Conservation (phyloP, 306 rosid species). For the Ammopiptanthus mongolicus region DNA sequence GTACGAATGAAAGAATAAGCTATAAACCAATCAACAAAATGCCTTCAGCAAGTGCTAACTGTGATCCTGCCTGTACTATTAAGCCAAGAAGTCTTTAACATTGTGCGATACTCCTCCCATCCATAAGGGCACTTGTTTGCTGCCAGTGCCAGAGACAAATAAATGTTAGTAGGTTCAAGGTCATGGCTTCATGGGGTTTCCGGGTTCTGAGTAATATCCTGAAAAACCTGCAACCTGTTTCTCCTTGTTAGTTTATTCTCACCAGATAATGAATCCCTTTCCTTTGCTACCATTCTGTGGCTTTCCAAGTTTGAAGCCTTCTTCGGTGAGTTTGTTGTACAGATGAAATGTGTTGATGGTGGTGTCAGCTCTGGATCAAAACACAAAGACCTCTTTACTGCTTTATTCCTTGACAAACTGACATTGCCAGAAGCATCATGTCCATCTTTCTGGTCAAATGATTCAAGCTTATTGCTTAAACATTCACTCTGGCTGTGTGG, state of each 20-base stretch:
- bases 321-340: slow-evolving; percentile 31
- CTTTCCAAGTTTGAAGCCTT: slow-evolving; percentile 26
- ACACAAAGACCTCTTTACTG: slow-evolving; percentile 51
- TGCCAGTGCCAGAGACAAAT: not conserved
- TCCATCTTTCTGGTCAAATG: slow-evolving; percentile 33
- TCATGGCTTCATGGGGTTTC: slow-evolving; percentile 32
- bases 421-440: not conserved
- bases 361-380: slow-evolving; percentile 34
- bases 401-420: slow-evolving; percentile 42
- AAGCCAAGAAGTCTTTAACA: slow-evolving; percentile 2
- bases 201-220: slow-evolving; percentile 39
- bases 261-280: slow-evolving; percentile 15
- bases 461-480: slow-evolving; percentile 34
- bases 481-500: slow-evolving; percentile 32
- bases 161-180: slow-evolving; percentile 2
- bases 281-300: slow-evolving; percentile 10
- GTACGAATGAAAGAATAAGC: slow-evolving; percentile 25
- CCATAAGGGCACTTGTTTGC: too few relatives aligned
- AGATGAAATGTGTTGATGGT: slow-evolving; percentile 18
- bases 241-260: slow-evolving; percentile 38
- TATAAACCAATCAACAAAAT: slow-evolving; percentile 5
- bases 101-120: not conserved
- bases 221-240: slow-evolving; percentile 30
- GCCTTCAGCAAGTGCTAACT: not conserved
- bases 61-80: not conserved